These are phyloP conservation scores for Lachnellula subtilissima DNA, from an alignment of 2,329 filamentous ascomycete genomes.

Conservation along the genomic window DNA sequence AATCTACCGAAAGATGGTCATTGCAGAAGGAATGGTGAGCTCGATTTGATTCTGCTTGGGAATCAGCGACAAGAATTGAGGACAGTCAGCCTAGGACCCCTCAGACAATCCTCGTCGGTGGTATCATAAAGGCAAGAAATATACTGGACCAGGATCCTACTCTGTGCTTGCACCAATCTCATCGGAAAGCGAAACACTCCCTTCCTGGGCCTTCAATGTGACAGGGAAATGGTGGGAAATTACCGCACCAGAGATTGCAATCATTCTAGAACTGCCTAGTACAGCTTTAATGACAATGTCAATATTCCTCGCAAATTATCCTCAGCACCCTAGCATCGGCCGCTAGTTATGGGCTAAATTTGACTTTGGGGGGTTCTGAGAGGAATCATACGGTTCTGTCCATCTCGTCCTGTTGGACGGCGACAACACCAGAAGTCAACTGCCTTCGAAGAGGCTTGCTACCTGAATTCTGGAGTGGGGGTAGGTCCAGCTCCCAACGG, in stretches of 20 bases:
- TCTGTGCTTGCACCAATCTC: background rate
- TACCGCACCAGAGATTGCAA: too few relatives aligned
- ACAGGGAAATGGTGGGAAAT: background rate
- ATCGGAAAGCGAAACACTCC: background rate
- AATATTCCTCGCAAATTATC: background rate
- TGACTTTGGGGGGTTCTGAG: slow-evolving; percentile 2
- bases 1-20: background rate
- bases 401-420: background rate
- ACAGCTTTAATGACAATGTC: too few relatives aligned
- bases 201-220: background rate
- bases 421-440: background rate
- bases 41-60: background rate
- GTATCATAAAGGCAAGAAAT: background rate
- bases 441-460: slow-evolving; percentile 4
- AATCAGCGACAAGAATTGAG: background rate
- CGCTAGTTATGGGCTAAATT: slow-evolving; percentile 8
- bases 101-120: background rate
- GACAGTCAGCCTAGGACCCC: background rate
- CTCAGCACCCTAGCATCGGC: background rate
- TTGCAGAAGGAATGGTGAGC: background rate
- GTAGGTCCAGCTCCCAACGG: slow-evolving; percentile 4
- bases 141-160: background rate
- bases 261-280: too few relatives aligned
- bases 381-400: slow-evolving; percentile 10
- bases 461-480: background rate